Base-by-base conservation (phyloP, 2,329 filamentous ascomycete species). In the Akanthomyces dipterigenus region DNA sequence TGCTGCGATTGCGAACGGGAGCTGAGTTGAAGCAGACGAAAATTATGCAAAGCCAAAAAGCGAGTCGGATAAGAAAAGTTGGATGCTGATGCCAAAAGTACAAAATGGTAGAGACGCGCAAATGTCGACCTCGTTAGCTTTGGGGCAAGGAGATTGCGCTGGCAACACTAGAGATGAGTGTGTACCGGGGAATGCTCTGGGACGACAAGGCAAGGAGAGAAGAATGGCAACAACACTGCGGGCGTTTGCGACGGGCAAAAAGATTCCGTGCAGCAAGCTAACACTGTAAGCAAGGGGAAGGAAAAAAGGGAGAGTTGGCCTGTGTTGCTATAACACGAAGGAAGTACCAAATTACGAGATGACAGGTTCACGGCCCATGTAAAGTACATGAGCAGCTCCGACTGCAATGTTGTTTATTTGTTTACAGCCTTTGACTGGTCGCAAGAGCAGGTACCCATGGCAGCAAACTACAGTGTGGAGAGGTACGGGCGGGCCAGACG, bases 331-430 rank as follows among this genome's bases (percentile, higher is more conserved):
- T 56, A 46, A 50, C 43, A 59, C 22, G 8, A 59, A 50, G 28
- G 31, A 50, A 31, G 20, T 24, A n/a, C 31, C n/a, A 20, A 57
- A 24, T 26, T 43, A 56, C 54, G 24, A 22, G 42, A 28, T 20
- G 28, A 14, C 16, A 24, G 12, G n/a, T 20, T 42, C 22, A 9
- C 50, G 34, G 22, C 22, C 36, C 45, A 51, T 45, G 43, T 46
- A 56, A n/a, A 22, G 18, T 42, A 38, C 11, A 26, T 16, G 12
- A 8, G 36, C 36, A 36, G 40, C 42, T 4, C 26, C 42, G 22
- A 38, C 42, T 34, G 46, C 48, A 54, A 54, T 54, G 48, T 60
- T 60, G 57, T 60, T 60, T 60, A 53, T 60, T 60, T 60, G 57
- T 60, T 60, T 60, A 60, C 57, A 9, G n/a, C 46, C 20, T 24